Base-by-base conservation (phyloP, 164 flowering plant species). In the Chimonanthus praecox region DNA sequence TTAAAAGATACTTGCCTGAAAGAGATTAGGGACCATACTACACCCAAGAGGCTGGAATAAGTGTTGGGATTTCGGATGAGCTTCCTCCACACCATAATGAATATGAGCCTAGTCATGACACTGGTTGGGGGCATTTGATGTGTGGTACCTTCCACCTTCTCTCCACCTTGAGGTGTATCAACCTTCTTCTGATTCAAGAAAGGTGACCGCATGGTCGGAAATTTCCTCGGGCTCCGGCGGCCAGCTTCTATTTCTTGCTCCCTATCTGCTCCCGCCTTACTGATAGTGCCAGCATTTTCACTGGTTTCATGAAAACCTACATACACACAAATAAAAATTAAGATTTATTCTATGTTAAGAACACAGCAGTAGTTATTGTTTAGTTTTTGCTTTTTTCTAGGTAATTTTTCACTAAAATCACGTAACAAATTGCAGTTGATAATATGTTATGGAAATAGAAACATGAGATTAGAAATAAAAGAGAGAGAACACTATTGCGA, bases 1-100 rank as follows among this genome's bases (percentile, higher is more conserved):
- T 33, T 33, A 33, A 33, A 54, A 54, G 58, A 0, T 33, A 43
- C 43, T 46, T 81, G 88, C 94, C 86, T 87, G 87, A 73, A 92
- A 9, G 94, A 84, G 0, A 92, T 64, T 65, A 92, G 87, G 47
- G 97, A 90, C 94, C 97, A 92, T 1, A 73, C 65, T 3, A 92
- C 61, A n/a, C 97, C 97, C 0, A 88, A 4, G 45, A 88, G 78
- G 64, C 97, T 92, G 2, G 97, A 77, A 58, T 92, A 92, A 2
- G 94, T 90, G 86, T 90, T 92, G n/a, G 97, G 94, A 71, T 92
- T 92, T 62, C 97, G 72, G 18, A 92, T 90, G 69, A 92, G 92
- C 80, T 90, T 92, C 76, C 92, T 85, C 97, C 97, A 90, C 5
- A 92, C 97, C 97, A 92, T 90, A 77, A 88, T 88, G 8, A 90